Conservation (phyloP, 345 rosid species). For the Eucalyptus rudis region DNA sequence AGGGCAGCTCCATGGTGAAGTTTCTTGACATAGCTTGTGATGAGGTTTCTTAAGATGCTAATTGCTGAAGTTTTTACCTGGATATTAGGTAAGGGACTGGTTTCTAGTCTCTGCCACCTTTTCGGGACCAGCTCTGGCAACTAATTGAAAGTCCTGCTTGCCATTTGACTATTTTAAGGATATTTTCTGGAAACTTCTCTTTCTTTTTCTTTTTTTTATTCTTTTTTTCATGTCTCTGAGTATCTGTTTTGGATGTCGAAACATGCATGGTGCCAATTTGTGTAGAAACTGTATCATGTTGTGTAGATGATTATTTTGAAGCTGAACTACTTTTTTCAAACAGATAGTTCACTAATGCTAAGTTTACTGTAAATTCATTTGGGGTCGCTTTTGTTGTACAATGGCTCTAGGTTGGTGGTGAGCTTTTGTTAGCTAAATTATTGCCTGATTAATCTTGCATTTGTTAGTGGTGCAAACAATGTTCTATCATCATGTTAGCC, state of each 20-base stretch:
- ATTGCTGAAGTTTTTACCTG: not conserved
- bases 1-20: not conserved
- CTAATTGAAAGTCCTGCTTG: not conserved
- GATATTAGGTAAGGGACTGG: not conserved
- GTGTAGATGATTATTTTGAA: not conserved
- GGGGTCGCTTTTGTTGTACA: not conserved
- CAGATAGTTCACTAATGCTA: not conserved
- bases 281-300: not conserved
- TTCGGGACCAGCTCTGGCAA: not conserved
- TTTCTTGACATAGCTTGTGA: not conserved
- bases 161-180: not conserved
- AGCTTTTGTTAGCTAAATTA: not conserved
- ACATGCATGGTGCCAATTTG: not conserved
- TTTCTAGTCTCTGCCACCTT: not conserved
- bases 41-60: not conserved
- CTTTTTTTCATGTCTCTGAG: not conserved
- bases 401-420: not conserved
- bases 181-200: not conserved
- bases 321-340: not conserved
- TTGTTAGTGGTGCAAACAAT: not conserved
- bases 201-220: not conserved
- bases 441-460: not conserved
- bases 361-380: not conserved
- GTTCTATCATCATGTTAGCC: not conserved
- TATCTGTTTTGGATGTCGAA: not conserved